Evolutionary conservation across 2,329 filamentous ascomycete genomes (phyloP), one percentile per base, ranked within the genome.

Genomic region (Mycogone perniciosa): DNA sequence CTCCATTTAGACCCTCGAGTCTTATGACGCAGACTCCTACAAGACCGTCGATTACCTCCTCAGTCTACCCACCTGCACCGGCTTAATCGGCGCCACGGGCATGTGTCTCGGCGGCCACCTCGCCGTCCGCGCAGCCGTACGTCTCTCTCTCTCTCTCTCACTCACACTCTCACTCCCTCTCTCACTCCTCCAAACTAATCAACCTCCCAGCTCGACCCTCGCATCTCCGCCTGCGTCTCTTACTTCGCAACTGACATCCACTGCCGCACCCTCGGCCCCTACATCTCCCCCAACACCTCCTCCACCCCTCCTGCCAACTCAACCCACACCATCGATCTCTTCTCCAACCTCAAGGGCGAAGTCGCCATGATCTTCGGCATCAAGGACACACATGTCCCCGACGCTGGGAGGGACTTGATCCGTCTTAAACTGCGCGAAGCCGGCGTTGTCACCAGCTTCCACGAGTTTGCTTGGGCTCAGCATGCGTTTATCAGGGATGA

Each of bases 191-290:
- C 7, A 30, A 5, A 31, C 2, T 13, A 20, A 13, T 29, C 20
- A 30, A 10, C 41, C 20, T 96, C 91, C 6, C 91, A 80, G 60
- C 77, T 96, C 44, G 89, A 96, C 67, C 76, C 80, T 26, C 80
- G 91, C 51, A 81, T 96, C 52, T 77, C 78, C 37, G 88, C 89
- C 31, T 83, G 84, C 35, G 86, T 95, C 31, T 85, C 89, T 66
- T 97, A 90, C 74, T 96, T 96, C 69, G 89, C 89, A 7, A 96
- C 91, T 6, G 92, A 96, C 71, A 84, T 96, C 47, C 92, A 96
- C 73, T 81, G 76, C 56, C 79, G 81, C 51, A 89, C 85, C 7
- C 79, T 97, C 1, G 92, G 89, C 27, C 78, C 81, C 4, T 59
- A 77, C 62, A 47, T 61, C 8, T 61, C 53, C 72, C 80, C 57